Base-by-base conservation (phyloP, 2,329 filamentous ascomycete genomes). In the Capronia americana region DNA sequence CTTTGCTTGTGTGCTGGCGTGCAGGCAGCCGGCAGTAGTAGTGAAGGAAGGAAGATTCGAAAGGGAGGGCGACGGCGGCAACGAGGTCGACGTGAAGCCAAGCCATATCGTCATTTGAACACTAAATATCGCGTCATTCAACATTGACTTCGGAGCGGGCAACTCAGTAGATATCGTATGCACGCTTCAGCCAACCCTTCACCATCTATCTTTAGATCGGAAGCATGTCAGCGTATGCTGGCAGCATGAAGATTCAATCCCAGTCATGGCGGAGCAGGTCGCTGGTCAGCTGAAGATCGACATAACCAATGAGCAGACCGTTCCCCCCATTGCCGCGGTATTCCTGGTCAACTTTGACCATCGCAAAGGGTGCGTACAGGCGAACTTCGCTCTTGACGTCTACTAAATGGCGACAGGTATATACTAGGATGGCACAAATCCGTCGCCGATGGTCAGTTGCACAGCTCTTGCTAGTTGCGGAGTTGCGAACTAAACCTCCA, bases 331-430 rank as follows among this genome's bases (percentile, higher is more conserved):
- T 74, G 89, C 90, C 46, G 92, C 92, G 34, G 85, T 96, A 41
- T 97, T 96, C 78, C 85, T 96, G 69, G 94, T 96, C 79, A 88
- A 91, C 75, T 97, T 97, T 81, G 93, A 97, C 79, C 90, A 94
- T 80, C 95, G 93, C 78, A 90, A 92, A 74, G 93, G 93, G 82
- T 96, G 90, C 79, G 78, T 67, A 51, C 54, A 7, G 23, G 38
- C 62, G 50, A 51, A 54, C 63, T 53, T 46, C 50, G 26, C 20
- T 20, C 46, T 58, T 32, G 44, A 51, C 50, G 12, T 32, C 23
- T 59, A 34, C 61, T 64, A 60, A 65, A 60, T 24, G 57, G 12
- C 46, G n/a, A 30, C 74, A 90, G 87, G 71, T 90, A 90, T 75
- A 96, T 92, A 54, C 90, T 98, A 75, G 87, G 88, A 41, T 98